Evolutionary conservation across 2,329 filamentous ascomycete genomes (phyloP).

Genomic region (Cladosporium sp.): DNA sequence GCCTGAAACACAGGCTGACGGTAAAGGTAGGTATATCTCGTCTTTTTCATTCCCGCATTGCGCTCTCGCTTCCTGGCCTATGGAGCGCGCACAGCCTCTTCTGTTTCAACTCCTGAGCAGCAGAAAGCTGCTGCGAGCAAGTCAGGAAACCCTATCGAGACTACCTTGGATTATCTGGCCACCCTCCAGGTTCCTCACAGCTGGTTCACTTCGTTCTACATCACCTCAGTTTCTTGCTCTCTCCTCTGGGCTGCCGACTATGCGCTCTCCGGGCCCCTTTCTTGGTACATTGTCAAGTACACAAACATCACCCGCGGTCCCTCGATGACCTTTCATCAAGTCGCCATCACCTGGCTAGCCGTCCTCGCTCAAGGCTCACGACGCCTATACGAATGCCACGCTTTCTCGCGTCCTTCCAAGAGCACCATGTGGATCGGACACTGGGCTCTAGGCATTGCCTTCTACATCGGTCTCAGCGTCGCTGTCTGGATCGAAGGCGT

Average conservation of each 20-base stretch:
- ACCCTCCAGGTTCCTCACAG: slow-evolving; percentile 69
- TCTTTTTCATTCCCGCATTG: slow-evolving; percentile 48
- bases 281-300: not conserved
- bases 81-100: slow-evolving; percentile 47
- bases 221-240: slow-evolving; percentile 63
- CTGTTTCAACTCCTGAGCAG: slow-evolving; percentile 6
- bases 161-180: slow-evolving; percentile 43
- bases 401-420: slow-evolving; percentile 59
- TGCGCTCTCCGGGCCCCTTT: not conserved
- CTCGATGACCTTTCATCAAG: slow-evolving; percentile 58
- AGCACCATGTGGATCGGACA: slow-evolving; percentile 83
- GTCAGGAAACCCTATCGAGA: not conserved
- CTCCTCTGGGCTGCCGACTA: slow-evolving; percentile 60
- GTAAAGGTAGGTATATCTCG: slow-evolving; percentile 43
- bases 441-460: slow-evolving; percentile 72
- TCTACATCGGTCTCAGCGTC: slow-evolving; percentile 69
- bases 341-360: slow-evolving; percentile 63
- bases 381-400: slow-evolving; percentile 69
- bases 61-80: slow-evolving; percentile 56
- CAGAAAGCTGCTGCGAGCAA: slow-evolving; percentile 1
- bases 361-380: slow-evolving; percentile 71
- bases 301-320: not conserved
- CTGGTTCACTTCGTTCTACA: slow-evolving; percentile 88
- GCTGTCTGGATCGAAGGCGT: slow-evolving; percentile 81
- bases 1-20: slow-evolving; percentile 11